Conservation (phyloP, 345 rosid genomes). For the Rhodomyrtus tomentosa region DNA sequence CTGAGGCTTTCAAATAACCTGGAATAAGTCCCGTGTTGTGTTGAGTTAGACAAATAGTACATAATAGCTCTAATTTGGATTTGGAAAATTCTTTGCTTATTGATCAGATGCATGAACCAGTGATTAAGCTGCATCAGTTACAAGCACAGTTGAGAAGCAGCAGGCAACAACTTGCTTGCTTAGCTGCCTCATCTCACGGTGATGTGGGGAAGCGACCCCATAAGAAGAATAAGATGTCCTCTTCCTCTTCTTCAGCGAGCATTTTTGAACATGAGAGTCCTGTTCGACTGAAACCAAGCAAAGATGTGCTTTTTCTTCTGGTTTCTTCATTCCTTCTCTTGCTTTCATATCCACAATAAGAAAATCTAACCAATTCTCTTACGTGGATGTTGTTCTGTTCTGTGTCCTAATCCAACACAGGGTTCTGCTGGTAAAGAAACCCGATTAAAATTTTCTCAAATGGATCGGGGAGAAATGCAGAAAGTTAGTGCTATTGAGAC, state of each 20-base stretch:
- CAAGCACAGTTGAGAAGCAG: slow-evolving; percentile 14
- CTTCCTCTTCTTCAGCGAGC: neutral
- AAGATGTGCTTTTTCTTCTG: neutral
- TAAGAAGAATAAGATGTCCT: neutral
- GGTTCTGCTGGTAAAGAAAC: neutral
- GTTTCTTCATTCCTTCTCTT: neutral
- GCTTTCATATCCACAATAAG: neutral
- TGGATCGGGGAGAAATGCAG: neutral
- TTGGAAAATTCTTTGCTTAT: neutral
- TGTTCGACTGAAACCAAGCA: neutral
- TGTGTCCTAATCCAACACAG: neutral
- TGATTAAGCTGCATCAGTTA: slow-evolving; percentile 16
- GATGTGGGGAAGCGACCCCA: neutral
- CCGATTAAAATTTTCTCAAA: neutral
- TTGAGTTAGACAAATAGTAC: neutral
- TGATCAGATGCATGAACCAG: slow-evolving; percentile 42
- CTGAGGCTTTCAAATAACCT: neutral
- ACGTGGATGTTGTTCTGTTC: neutral
- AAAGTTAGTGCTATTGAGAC: neutral
- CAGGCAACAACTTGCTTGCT: neutral
- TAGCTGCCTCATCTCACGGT: neutral
- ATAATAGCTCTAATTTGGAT: neutral
- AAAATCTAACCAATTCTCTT: neutral
- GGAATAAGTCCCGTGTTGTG: neutral
- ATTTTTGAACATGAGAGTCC: neutral